Base-by-base conservation (phyloP, 148 eudicot genomes). In the Simmondsia chinensis region DNA sequence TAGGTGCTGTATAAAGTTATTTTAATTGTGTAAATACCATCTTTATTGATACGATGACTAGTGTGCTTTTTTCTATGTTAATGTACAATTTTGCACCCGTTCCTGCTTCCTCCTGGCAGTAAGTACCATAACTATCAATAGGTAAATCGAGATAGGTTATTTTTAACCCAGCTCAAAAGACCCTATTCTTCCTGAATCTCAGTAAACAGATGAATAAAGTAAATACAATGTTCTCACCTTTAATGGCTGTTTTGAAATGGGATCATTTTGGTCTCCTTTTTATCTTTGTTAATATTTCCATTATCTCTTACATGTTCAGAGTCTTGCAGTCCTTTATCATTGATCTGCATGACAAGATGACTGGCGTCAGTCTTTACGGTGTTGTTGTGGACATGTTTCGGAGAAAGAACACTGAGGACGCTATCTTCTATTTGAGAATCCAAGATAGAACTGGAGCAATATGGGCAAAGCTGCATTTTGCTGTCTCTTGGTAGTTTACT, bases 291-390 rank as follows among this genome's bases (percentile, higher is more conserved):
- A 40, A 24, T 37, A 39, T 63, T 63, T n/a, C 43, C 39, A 41
- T 49, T 47, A n/a, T 69, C 35, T 61, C 80, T 71, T 67, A 70
- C 66, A 43, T 64, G 51, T 50, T 71, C 57, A 65, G 70, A 77
- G 69, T 80, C 49, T 55, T 81, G 82, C 97, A 89, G 97, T 69
- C 72, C 52, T 73, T 65, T 45, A 71, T 91, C 22, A 24, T 35
- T 26, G 88, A 82, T 74, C 80, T 91, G 47, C 83, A 62, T 43
- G 88, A 85, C 70, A 91, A 91, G 83, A 91, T 85, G 95, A 82
- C 79, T 46, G 74, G 93, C 35, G 47, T 91, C 59, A 76, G 94
- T 78, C 68, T 91, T 51, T 91, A 81, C 48, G 97, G 86, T 50
- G 68, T 42, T 51, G 68, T 85, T 37, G 65, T 63, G 19, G 77